Evolutionary conservation across 2,329 filamentous ascomycete genomes (phyloP), one percentile per base, ranked within the genome.

Genomic region (Claviceps sp.): DNA sequence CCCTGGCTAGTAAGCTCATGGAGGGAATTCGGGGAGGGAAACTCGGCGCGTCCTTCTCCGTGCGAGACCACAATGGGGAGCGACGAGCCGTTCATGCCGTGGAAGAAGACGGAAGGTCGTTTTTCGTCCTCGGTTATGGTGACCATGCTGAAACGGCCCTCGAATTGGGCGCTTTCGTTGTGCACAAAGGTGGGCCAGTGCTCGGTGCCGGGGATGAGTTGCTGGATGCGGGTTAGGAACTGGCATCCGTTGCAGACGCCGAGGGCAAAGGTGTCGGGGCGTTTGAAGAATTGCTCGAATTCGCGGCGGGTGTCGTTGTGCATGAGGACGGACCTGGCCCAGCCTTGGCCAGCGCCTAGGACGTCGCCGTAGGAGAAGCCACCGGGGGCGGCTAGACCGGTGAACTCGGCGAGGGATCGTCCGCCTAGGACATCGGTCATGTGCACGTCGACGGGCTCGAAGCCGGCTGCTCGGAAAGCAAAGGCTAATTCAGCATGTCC

Each of bases 211-310:
- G 89, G 90, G 56, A 96, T 94, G 50, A 95, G 73, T 54, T 85
- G 81, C 63, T 88, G 88, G 69, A 70, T 66, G 49, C 89, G 82
- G 5, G 85, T 86, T 42, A 97, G 74, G 81, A 97, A 95, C 69
- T 98, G 93, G 65, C 93, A 97, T 49, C 93, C 93, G 66, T 98
- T 98, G 77, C 93, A 97, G 38, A 97, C 89, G 60, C 93, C 93
- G 1, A 98, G 77, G 0, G 89, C 77, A 68, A 98, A 97, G 0
- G 93, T 97, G 64, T 96, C 89, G 4, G 83, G 79, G 34, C 93
- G 81, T 58, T 82, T 77, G 72, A 97, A 97, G 77, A 96, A 97
- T 48, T 73, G 69, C 61, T 85, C 74, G 70, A 97, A 96, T 59
- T 91, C 86, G 53, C 77, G 75, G 43, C 89, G 81, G 2, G 78